Conservation (phyloP, 2,329 filamentous ascomycete species). For the Claviceps lovelessii region DNA sequence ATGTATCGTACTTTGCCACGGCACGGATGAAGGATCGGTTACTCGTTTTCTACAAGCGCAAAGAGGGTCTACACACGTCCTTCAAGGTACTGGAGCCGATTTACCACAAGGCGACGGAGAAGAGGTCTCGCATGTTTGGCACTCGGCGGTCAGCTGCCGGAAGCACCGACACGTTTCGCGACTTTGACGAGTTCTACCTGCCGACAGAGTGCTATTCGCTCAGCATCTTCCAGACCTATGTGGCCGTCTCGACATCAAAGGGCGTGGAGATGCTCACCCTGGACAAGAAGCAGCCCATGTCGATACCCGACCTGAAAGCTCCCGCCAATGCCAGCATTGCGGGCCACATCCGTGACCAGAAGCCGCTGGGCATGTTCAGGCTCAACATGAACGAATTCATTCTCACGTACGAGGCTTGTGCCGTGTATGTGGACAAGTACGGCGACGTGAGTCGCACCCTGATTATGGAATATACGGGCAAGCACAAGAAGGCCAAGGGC, state of each 20-base stretch:
- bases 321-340: conserved; percentile 75
- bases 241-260: conserved; percentile 79
- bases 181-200: conserved; percentile 98
- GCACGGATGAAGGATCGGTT: conserved; percentile 95
- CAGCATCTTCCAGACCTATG: conserved; percentile 89
- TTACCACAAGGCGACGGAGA: conserved; percentile 80
- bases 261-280: conserved; percentile 93
- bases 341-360: conserved; percentile 64
- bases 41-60: conserved; percentile 92
- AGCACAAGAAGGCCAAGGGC: conserved; percentile 58
- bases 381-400: conserved; percentile 86
- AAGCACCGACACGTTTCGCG: conserved; percentile 86
- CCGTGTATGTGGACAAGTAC: conserved; percentile 96
- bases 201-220: conserved; percentile 88
- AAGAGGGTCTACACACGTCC: conserved; percentile 78
- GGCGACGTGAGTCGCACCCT: conserved; percentile 87
- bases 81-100: conserved; percentile 97
- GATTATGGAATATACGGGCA: conserved; percentile 98
- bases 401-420: conserved; percentile 87
- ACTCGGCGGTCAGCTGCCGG: conserved; percentile 46
- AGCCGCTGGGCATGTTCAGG: conserved; percentile 90
- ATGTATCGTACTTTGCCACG: conserved; percentile 92
- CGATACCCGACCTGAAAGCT: conserved; percentile 72
- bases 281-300: conserved; percentile 93
- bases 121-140: conserved; percentile 55